Percentiles rank a stretch among this genome's conserved stretches.
phyloP scores from a whole-genome alignment of 179 eudicot species.

The Pouteria campechiana region DNA sequence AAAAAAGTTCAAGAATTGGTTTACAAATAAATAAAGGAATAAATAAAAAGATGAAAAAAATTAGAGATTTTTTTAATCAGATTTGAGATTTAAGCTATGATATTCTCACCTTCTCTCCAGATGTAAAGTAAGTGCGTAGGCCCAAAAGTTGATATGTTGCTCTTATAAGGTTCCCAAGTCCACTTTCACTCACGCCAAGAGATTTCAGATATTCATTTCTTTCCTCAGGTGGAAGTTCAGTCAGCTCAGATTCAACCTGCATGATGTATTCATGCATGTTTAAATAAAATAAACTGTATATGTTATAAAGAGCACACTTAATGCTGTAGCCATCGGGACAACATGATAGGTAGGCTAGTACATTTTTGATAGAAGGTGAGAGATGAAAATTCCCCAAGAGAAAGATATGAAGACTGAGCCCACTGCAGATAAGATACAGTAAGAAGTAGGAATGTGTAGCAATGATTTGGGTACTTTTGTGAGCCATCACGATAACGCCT shows the following conservation, averaged over 20 bases:
- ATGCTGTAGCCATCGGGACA: no score
- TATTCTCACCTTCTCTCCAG: conserved; percentile 94
- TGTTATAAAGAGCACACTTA: no score
- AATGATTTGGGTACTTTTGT: no score
- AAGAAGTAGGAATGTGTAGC: no score
- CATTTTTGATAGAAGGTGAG: background rate
- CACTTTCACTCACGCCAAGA: conserved; percentile 91
- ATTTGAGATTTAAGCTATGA: background rate
- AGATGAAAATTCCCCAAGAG: no score
- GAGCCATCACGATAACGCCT: no score
- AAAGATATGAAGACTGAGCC: no score
- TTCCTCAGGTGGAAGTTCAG: conserved; percentile 87
- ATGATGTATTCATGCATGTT: no score
- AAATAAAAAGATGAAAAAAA: background rate
- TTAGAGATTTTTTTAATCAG: no score
- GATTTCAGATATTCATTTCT: conserved; percentile 76
- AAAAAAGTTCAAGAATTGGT: background rate
- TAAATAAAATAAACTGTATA: no score
- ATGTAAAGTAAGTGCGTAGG: conserved; percentile 85
- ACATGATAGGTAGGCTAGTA: no score
- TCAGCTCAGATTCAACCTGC: conserved; percentile 98
- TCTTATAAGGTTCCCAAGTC: conserved; percentile 92
- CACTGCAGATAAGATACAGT: no score
- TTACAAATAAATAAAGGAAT: conserved; percentile 1
- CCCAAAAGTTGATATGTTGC: conserved; percentile 84